phyloP scores from a whole-genome alignment of 495 filamentous ascomycete genomes.

The Neurospora sublineolata region DNA sequence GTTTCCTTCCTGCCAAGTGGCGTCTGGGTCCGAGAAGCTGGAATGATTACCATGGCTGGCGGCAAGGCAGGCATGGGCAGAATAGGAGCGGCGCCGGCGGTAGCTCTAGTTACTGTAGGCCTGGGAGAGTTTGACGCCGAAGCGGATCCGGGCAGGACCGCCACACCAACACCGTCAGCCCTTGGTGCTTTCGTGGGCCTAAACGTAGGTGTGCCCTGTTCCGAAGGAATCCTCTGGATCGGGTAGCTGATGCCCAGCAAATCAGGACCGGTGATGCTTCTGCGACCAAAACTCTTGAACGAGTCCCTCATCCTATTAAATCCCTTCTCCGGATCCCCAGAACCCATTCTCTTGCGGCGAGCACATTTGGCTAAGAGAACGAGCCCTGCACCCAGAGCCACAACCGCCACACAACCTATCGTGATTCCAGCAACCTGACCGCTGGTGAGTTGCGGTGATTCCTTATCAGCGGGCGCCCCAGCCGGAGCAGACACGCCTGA shows the following conservation, averaged over 20 bases:
- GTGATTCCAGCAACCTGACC: slow-evolving; percentile 37
- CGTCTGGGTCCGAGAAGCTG: slow-evolving; percentile 11
- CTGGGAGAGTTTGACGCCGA: slow-evolving; percentile 4
- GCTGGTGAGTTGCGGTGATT: slow-evolving; percentile 16
- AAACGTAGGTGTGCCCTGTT: background rate
- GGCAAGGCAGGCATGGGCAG: background rate
- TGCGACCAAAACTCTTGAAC: slow-evolving; percentile 10
- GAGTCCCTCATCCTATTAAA: slow-evolving; percentile 28
- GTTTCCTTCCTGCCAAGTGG: slow-evolving; percentile 12
- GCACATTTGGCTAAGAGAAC: slow-evolving; percentile 32
- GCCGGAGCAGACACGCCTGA: slow-evolving; percentile 1
- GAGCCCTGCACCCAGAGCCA: slow-evolving; percentile 25
- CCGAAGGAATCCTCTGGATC: slow-evolving; percentile 15
- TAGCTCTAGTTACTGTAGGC: background rate
- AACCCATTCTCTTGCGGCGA: slow-evolving; percentile 22
- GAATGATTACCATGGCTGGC: slow-evolving; percentile 7
- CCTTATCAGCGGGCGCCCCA: background rate
- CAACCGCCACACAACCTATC: slow-evolving; percentile 30
- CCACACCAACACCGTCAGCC: slow-evolving; percentile 29
- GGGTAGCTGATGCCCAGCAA: slow-evolving; percentile 21
- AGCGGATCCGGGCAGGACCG: slow-evolving; percentile 21
- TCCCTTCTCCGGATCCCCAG: slow-evolving; percentile 24
- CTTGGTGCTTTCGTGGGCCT: slow-evolving; percentile 16
- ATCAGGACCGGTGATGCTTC: slow-evolving; percentile 2
- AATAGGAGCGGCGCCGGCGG: background rate